Base-by-base conservation (phyloP, 2,329 filamentous ascomycete genomes). In the Colletotrichum phormii region DNA sequence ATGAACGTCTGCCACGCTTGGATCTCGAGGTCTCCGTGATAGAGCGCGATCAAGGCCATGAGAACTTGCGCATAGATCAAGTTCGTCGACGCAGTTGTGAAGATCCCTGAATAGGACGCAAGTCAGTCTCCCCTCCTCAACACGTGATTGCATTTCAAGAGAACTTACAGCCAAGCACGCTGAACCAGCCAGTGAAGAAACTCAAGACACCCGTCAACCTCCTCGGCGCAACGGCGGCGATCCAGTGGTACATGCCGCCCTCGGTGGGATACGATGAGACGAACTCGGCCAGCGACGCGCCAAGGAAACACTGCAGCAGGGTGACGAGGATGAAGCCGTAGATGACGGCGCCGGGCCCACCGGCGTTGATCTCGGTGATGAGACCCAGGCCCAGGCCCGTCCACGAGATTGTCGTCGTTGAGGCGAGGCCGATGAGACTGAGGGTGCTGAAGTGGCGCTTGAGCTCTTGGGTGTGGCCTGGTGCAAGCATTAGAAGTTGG, bases 181-280 rank as follows among this genome's bases (percentile, higher is more conserved):
- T 84, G 71, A 82, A 80, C 83, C 84, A 85, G 4, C 85, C 85
- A 0, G 85, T 86, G 26, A 82, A 76, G 74, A 86, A 87, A 57
- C 84, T 85, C 75, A 86, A 72, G 53, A 84, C 77, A 24, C 81
- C 82, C 13, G 81, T 84, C 54, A 79, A 79, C 54, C 76, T 76
- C 46, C 78, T 80, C 0, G 86, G 85, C 4, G 85, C 84, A 31
- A 87, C 81, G 1, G 83, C 84, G 7, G 85, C 85, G 51, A 86
- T 85, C 86, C 86, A 87, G 75, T 87, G 86, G 68, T 87, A 88
- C 84, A 86, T 86, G 55, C 86, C 86, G 26, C 86, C 86, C 64
- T 84, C 83, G 11, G 84, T 85, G 4, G 86, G 86, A 70, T 86
- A 86, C 2, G 83, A 83, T 4, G 84, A 86, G 9, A 86, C 84